phyloP scores from a whole-genome alignment of 1,139 yeast genomes.

The Blastobotrys malaysiensis region DNA sequence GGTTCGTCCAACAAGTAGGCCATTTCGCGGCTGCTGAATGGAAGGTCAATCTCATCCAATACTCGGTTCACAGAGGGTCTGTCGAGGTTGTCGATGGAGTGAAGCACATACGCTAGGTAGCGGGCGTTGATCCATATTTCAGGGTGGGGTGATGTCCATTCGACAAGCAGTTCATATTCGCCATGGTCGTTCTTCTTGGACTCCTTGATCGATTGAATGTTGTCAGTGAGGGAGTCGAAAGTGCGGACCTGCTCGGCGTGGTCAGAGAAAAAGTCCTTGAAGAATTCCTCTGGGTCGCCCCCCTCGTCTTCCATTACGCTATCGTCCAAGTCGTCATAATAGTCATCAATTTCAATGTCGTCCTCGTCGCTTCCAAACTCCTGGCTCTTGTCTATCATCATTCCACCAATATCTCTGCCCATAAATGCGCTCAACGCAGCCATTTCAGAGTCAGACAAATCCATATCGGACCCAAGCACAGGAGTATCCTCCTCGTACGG shows the following conservation, averaged over 20 bases:
- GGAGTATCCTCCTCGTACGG: background rate
- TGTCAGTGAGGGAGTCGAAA: background rate
- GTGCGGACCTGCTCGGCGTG: background rate
- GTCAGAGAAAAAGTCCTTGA: background rate
- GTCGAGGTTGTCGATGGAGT: background rate
- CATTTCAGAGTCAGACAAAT: background rate
- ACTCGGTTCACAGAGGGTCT: background rate
- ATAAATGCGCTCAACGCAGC: background rate
- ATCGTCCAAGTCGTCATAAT: conserved; percentile 1
- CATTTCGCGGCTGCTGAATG: background rate
- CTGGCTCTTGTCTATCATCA: background rate
- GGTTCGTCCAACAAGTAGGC: background rate
- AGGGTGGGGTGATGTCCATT: conserved; percentile 4
- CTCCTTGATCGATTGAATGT: background rate
- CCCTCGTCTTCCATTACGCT: conserved; percentile 5
- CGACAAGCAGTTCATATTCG: background rate
- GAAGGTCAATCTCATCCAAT: background rate
- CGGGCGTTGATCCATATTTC: background rate
- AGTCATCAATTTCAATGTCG: background rate
- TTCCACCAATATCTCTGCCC: background rate
- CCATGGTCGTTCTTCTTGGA: background rate
- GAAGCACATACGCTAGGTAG: background rate
- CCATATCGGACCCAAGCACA: background rate
- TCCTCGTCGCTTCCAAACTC: background rate
- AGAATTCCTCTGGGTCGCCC: background rate